A percentile compares a stretch with the other conserved stretches of the same genome.
Conservation (phyloP, 2,329 filamentous ascomycete species). For the Bipolaris bicolor region DNA sequence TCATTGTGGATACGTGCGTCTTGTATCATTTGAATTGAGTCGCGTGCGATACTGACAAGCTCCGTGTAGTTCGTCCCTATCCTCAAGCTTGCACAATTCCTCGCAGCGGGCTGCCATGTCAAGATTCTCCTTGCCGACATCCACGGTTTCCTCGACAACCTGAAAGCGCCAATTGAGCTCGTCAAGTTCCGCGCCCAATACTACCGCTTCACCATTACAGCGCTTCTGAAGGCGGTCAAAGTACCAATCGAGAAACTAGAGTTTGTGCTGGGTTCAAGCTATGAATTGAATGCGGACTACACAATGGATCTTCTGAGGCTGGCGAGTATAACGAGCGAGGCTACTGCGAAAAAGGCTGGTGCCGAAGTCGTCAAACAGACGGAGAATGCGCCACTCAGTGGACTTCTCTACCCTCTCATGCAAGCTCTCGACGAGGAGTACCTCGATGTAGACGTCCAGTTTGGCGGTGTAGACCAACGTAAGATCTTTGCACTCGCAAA, state of each 20-base stretch:
- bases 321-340: constrained; percentile 71
- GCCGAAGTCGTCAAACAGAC: constrained; percentile 95
- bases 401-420: constrained; percentile 82
- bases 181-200: constrained; percentile 82
- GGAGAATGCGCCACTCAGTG: constrained; percentile 73
- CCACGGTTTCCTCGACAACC: constrained; percentile 78
- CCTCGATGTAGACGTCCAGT: constrained; percentile 85
- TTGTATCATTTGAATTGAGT: neutral
- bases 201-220: constrained; percentile 78
- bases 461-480: constrained; percentile 78
- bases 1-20: constrained; percentile 76
- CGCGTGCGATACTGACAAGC: constrained; percentile 15
- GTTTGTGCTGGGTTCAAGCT: constrained; percentile 84
- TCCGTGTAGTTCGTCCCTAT: constrained; percentile 72
- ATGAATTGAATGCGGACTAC: constrained; percentile 73
- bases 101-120: constrained; percentile 82
- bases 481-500: constrained; percentile 88
- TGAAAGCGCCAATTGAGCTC: constrained; percentile 87
- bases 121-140: constrained; percentile 72
- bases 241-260: constrained; percentile 79
- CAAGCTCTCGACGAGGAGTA: constrained; percentile 87
- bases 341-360: constrained; percentile 87
- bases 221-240: constrained; percentile 76
- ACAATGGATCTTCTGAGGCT: constrained; percentile 88
- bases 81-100: constrained; percentile 87